phyloP scores from a whole-genome alignment of 1,139 yeast genomes.

The Taphrina deformans region DNA sequence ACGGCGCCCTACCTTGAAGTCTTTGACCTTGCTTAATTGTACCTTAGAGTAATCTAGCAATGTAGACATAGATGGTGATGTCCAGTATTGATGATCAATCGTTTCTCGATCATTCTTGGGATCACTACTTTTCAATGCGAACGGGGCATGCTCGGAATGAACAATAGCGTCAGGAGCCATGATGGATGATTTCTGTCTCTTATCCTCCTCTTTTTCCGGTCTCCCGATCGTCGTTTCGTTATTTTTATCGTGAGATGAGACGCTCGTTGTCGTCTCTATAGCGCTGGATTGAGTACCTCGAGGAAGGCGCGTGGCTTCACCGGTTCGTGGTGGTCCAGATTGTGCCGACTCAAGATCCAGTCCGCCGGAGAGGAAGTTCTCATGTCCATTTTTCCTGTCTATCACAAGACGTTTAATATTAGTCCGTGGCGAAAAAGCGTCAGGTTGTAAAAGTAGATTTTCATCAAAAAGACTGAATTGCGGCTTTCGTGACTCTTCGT shows the following conservation, averaged over 20 bases:
- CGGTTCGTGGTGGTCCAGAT: constrained; percentile 37
- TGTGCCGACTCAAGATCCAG: constrained; percentile 36
- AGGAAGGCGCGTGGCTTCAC: constrained; percentile 30
- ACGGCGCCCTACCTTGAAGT: constrained; percentile 76
- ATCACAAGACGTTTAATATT: constrained; percentile 60
- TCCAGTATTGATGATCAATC: constrained; percentile 62
- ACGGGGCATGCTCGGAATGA: neutral
- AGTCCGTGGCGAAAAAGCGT: constrained; percentile 66
- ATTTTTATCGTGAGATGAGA: neutral
- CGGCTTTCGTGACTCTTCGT: neutral
- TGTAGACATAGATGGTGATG: constrained; percentile 69
- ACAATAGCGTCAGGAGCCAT: neutral
- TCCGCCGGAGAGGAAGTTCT: constrained; percentile 40
- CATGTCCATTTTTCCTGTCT: constrained; percentile 49
- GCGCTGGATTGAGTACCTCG: neutral
- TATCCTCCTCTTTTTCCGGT: neutral
- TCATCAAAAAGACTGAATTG: constrained; percentile 46
- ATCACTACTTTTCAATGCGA: neutral
- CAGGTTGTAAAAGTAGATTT: constrained; percentile 67
- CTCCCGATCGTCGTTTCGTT: neutral
- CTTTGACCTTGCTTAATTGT: constrained; percentile 63
- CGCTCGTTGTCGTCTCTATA: neutral
- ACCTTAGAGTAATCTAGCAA: constrained; percentile 60
- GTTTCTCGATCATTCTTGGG: neutral
- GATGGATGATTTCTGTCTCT: neutral